Evolutionary conservation across 169 alveolate species (phyloP), one percentile per base, ranked within the genome.

Genomic region (Plasmodium vivax): DNA sequence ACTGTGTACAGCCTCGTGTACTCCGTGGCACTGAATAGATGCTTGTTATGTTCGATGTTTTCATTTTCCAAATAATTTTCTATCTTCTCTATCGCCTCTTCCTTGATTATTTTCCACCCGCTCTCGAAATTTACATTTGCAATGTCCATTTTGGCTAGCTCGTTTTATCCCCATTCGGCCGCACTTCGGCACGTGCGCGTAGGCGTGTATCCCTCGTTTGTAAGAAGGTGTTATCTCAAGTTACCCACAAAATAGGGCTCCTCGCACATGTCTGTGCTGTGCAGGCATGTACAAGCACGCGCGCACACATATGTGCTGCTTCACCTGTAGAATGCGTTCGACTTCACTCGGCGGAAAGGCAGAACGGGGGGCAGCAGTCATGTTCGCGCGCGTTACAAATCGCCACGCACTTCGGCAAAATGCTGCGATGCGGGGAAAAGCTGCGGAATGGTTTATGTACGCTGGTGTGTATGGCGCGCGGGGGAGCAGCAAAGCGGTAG

Each of bases 1-100:
- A 92, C 88, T 77, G 97, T 92, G 74, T 95, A 95, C 58, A 95
- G 84, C 56, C 95, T 80, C 14, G 97, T 93, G 54, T 95, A 95
- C 56, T 95, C 96, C 19, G 74, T 74, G 16, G 97, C 96, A 62
- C 94, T 95, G 87, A 95, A 95, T 23, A 95, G 75, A 38, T 83
- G 72, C 81, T 95, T 92, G 7, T 56, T 87, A 19, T 27, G 54
- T 36, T 92, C 93, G 36, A 83, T 72, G n/a, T 34, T 19, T 12
- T 84, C 80, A 32, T 74, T 82, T 38, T 87, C 93, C 54, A 87
- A 45, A 87, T 87, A 87, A 54, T 87, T 87, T 62, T 87, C 93
- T n/a, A 87, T 87, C 45, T 87, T 87, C 45, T 87, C 84, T 51
- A 87, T 87, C 36, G 93, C 93, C 36, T 87, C 92, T 87, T 79